Evolutionary conservation across 768 basidiomycete genomes (phyloP), one percentile per base, ranked within the genome.

Genomic region (Calocera cornea): DNA sequence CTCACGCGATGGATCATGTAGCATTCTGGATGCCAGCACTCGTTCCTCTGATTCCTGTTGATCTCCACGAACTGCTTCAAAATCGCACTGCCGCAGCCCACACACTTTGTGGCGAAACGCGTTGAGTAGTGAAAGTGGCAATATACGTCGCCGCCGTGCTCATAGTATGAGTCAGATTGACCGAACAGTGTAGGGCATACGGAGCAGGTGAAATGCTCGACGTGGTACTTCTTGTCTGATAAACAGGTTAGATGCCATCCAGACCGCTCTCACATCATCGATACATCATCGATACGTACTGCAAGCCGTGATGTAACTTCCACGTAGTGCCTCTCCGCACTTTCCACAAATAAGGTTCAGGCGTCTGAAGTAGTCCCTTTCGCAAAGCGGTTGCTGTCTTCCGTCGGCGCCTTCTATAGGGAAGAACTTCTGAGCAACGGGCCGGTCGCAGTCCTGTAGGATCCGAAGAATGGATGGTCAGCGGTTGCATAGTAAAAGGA

Each of bases 21-120:
- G 77, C 97, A 99, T 77, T 99, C 97, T 66, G 97, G 97, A 82
- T 99, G 97, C 95, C 97, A 99, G 74, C 95, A 98, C 79, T 99
- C 97, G 78, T 99, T 95, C 71, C 88, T 83, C 84, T 90, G 92
- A 78, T 98, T 98, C 69, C 97, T 85, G 74, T 99, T 98, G 78
- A 99, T 97, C 80, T 99, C 97, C 69, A 99, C 97, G 74, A 97
- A 99, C 77, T 99, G 97, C 79, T 99, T 99, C 72, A 99, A 79
- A 70, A 99, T 99, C 19, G 97, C 97, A 68, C 88, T 97, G 72
- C 86, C 90, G 78, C 97, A 99, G 3, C 97, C 97, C 0, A 93
- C 95, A 75, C 97, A 99, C 77, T 98, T 98, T 63, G 94, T 95
- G 0, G 97, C 97, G 76, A 98, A 98, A 66, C 94, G 88, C 12